Base-by-base conservation (phyloP, 768 basidiomycete genomes). In the Russula virescens region DNA sequence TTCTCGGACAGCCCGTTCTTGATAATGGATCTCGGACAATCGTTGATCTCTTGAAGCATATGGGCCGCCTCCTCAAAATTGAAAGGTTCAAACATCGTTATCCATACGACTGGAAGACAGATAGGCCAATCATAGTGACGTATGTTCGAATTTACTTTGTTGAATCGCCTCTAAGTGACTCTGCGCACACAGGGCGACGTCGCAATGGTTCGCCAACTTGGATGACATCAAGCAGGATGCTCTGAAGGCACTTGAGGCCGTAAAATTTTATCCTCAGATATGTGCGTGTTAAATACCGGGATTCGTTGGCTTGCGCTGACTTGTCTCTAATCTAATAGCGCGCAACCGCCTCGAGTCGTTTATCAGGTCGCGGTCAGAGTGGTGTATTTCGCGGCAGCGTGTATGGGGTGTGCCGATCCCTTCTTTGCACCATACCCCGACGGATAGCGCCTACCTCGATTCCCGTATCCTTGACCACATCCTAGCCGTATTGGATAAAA, bases 401-500 rank as follows among this genome's bases (percentile, higher is more conserved):
- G 89, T 90, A 21, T 99, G 96, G 96, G 96, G 96, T 21, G 91
- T 97, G 1, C 96, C 96, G 5, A 98, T 99, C 62, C 96, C 95
- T 2, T 87, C 91, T 3, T 75, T 99, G 2, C 81, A 93, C 70
- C 84, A 88, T 69, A 71, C 79, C 7, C 75, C 79, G 13, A 84
- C 84, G 10, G 85, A 84, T 59, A 76, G 78, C 34, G 83, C 89
- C 5, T 73, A 91, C 48, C 84, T 98, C 54, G 81, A 85, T 59
- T 64, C 78, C 1, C 76, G 78, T 7, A 86, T 86, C 1, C 76
- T 98, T 28, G 76, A 82, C 16, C 86, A 94, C 69, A 93, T 96
- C 71, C 75, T 98, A 48, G 63, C 72, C 21, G 81, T 93, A n/a
- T 76, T 98, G 25, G 82, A 87, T 52, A 66, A 78, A 61, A 85